Conservation (phyloP, 2,329 filamentous ascomycete species). For the Plectosphaerella sp. region DNA sequence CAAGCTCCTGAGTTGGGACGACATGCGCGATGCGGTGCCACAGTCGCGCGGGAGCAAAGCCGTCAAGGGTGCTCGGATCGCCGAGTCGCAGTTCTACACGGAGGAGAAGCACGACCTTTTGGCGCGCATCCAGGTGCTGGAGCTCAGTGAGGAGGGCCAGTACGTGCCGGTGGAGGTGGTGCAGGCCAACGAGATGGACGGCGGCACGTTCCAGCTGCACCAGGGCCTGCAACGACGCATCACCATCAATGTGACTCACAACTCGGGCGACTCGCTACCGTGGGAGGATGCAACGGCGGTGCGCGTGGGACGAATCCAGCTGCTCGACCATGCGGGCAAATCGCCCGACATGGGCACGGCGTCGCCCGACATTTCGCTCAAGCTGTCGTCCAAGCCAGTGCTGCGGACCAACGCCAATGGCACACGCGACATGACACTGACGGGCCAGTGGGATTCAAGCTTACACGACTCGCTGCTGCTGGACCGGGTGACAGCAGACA, state of each 20-base stretch:
- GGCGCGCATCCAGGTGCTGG: constrained; percentile 80
- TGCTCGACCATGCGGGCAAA: constrained; percentile 82
- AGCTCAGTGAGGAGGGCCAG: constrained; percentile 85
- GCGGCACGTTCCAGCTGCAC: constrained; percentile 90
- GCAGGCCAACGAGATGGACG: constrained; percentile 76
- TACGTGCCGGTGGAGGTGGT: constrained; percentile 92
- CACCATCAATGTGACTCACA: constrained; percentile 84
- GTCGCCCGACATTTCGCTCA: constrained; percentile 70
- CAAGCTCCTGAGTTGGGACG: constrained; percentile 96
- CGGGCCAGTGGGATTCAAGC: constrained; percentile 96
- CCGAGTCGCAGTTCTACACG: constrained; percentile 87
- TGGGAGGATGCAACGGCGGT: constrained; percentile 81
- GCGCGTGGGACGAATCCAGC: constrained; percentile 73
- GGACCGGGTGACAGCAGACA: constrained; percentile 90
- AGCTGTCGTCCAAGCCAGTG: constrained; percentile 70
- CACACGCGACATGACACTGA: constrained; percentile 77
- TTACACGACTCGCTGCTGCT: constrained; percentile 87
- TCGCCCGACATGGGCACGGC: constrained; percentile 72
- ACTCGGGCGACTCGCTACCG: constrained; percentile 79
- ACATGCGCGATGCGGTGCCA: constrained; percentile 79
- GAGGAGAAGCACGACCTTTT: constrained; percentile 95
- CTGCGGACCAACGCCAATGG: constrained; percentile 87
- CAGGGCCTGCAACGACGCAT: constrained; percentile 90
- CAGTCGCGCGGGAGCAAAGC: constrained; percentile 51
- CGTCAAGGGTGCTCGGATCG: constrained; percentile 58